A percentile compares a stretch with the other conserved stretches of the same genome.
Conservation (phyloP, 345 rosid genomes). For the Lenwebbia sp. region DNA sequence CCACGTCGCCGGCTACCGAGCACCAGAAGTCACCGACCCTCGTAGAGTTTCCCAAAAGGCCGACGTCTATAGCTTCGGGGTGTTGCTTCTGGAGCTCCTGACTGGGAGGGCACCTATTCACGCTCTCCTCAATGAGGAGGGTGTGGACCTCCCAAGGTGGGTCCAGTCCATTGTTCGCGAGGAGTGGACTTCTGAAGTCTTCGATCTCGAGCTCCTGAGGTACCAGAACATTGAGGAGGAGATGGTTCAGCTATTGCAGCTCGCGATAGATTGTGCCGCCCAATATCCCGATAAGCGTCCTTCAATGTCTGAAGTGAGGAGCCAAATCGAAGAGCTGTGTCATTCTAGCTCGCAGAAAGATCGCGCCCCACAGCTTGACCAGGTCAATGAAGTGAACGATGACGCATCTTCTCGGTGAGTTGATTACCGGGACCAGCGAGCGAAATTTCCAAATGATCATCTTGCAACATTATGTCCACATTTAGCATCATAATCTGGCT, state of each 20-base stretch:
- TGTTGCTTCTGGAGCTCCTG: conserved; percentile 32
- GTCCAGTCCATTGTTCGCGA: conserved; percentile 45
- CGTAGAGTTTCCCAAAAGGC: conserved; percentile 41
- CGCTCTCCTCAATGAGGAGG: conserved; percentile 34
- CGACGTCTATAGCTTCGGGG: conserved; percentile 44
- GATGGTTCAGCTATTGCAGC: conserved; percentile 61
- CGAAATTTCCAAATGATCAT: background rate
- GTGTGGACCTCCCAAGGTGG: conserved; percentile 45
- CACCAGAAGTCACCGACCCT: conserved; percentile 47
- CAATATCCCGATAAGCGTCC: conserved; percentile 67
- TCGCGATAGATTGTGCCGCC: conserved; percentile 55
- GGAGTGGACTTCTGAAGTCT: conserved; percentile 52
- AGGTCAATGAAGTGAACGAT: conserved; percentile 3
- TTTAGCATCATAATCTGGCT: background rate
- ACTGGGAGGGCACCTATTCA: conserved; percentile 42
- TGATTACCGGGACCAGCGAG: background rate
- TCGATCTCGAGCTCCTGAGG: conserved; percentile 55
- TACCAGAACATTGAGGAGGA: conserved; percentile 49
- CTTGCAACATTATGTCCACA: conserved; percentile 3
- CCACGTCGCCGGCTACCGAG: conserved; percentile 38
- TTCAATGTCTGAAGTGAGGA: conserved; percentile 41
- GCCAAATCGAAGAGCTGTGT: conserved; percentile 32
- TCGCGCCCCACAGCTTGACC: conserved; percentile 1
- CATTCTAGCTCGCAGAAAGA: conserved; percentile 3
- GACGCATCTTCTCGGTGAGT: conserved; percentile 15